Evolutionary conservation across 2,329 filamentous ascomycete species (phyloP).

Genomic region (Colletotrichum coccodes): DNA sequence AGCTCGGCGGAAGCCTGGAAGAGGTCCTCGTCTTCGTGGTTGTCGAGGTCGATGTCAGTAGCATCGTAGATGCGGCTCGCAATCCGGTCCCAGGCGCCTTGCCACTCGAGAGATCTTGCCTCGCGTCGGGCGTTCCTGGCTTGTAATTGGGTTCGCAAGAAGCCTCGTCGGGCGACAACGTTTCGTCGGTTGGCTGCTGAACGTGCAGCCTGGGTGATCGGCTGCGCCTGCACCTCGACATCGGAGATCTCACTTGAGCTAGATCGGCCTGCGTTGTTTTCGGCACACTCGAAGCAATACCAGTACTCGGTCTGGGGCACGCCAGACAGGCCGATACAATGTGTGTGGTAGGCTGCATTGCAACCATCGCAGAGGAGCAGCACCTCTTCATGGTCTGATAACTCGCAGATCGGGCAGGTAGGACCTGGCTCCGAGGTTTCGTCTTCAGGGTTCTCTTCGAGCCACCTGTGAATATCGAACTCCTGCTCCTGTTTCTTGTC

Average conservation of each 20-base stretch:
- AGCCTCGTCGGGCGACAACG: constrained; percentile 42
- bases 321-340: constrained; percentile 85
- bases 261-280: constrained; percentile 49
- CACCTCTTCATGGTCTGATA: constrained; percentile 82
- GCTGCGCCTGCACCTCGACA: constrained; percentile 5
- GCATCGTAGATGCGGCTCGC: constrained; percentile 72
- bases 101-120: constrained; percentile 85
- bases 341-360: constrained; percentile 88
- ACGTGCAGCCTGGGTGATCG: constrained; percentile 16
- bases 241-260: constrained; percentile 16
- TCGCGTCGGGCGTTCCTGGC: constrained; percentile 65
- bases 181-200: constrained; percentile 17
- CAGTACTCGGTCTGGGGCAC: constrained; percentile 79
- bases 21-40: constrained; percentile 80
- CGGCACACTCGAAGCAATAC: constrained; percentile 89
- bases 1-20: constrained; percentile 63
- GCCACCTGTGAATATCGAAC: constrained; percentile 80
- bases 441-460: constrained; percentile 78
- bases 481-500: constrained; percentile 92
- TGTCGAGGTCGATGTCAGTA: constrained; percentile 82
- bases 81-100: constrained; percentile 81
- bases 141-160: constrained; percentile 66
- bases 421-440: constrained; percentile 78
- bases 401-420: constrained; percentile 87
- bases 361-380: constrained; percentile 93